Evolutionary conservation across 2,329 filamentous ascomycete species (phyloP).

Genomic region (Hymenoscyphus repandus): DNA sequence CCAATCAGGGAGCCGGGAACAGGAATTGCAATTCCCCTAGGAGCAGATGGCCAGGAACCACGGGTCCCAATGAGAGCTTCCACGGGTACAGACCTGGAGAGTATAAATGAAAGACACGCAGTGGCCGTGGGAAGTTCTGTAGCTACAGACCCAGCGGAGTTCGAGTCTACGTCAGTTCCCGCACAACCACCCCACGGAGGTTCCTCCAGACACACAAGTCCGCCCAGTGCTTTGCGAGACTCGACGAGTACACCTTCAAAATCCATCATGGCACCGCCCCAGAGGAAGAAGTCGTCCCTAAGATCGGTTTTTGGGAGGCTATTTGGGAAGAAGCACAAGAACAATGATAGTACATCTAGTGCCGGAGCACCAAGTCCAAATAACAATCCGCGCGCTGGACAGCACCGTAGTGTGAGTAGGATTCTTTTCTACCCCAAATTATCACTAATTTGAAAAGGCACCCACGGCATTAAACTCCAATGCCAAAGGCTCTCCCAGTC

Average conservation of each 20-base stretch:
- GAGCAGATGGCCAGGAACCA: conserved; percentile 20
- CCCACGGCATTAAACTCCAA: conserved; percentile 34
- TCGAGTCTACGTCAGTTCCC: conserved; percentile 6
- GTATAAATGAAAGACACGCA: conserved; percentile 10
- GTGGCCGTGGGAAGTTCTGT: conserved; percentile 11
- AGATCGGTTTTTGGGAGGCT: conserved; percentile 51
- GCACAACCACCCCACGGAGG: conserved; percentile 13
- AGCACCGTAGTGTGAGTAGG: conserved; percentile 47
- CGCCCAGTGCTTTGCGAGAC: conserved; percentile 38
- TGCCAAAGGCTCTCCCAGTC: conserved; percentile 34
- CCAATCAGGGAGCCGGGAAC: conserved; percentile 43
- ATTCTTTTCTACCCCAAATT: not conserved
- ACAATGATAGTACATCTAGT: conserved; percentile 16
- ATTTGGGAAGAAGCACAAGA: conserved; percentile 54
- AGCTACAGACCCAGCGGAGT: conserved; percentile 6
- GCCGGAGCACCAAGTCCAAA: conserved; percentile 8
- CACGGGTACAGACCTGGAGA: conserved; percentile 15
- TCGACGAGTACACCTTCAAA: conserved; percentile 43
- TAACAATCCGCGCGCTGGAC: conserved; percentile 20
- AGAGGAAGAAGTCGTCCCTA: conserved; percentile 53
- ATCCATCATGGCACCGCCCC: conserved; percentile 36
- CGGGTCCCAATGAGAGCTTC: conserved; percentile 16
- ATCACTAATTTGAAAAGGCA: conserved; percentile 19
- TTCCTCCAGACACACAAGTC: conserved; percentile 10
- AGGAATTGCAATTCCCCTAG: conserved; percentile 32